Percentiles rank a stretch among this genome's conserved stretches.
Evolutionary conservation across 441 rosid species (phyloP).

Genomic region (Erodium moschatum): DNA sequence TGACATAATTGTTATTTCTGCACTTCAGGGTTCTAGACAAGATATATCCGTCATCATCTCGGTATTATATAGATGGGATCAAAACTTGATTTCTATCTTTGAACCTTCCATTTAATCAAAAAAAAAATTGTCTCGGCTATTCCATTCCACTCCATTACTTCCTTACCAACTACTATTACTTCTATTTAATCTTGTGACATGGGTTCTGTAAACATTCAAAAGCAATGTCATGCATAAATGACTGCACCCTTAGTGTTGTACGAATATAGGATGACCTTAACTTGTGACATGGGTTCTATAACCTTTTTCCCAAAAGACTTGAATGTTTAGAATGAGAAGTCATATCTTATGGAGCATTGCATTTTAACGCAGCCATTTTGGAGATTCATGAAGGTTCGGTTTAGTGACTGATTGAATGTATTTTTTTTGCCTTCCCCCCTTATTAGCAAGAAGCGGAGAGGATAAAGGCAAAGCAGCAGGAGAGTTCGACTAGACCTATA

Average conservation of each 20-base stretch:
- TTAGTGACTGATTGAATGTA: slow-evolving; percentile 7
- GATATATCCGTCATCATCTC: not conserved
- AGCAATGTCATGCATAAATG: not conserved
- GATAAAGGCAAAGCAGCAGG: slow-evolving; percentile 42
- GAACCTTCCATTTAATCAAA: not conserved
- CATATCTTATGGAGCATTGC: not conserved
- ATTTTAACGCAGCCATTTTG: slow-evolving; percentile 7
- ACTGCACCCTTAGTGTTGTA: not conserved
- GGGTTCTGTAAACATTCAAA: no score
- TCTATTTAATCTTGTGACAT: no score
- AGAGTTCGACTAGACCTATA: slow-evolving; percentile 29
- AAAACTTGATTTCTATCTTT: not conserved
- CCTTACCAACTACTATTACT: not conserved
- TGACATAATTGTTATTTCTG: not conserved
- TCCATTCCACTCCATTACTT: not conserved
- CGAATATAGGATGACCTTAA: not conserved
- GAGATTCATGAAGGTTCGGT: slow-evolving; percentile 3
- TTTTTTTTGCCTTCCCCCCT: slow-evolving; percentile 19
- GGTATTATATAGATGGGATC: not conserved
- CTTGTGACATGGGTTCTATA: not conserved
- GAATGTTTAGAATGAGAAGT: not conserved
- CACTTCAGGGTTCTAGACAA: not conserved
- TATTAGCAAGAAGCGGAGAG: slow-evolving; percentile 60
- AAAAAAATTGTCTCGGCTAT: not conserved
- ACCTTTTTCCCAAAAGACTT: not conserved